Evolutionary conservation across 2,329 filamentous ascomycete species (phyloP).

Genomic region (Chaetomium sp.): DNA sequence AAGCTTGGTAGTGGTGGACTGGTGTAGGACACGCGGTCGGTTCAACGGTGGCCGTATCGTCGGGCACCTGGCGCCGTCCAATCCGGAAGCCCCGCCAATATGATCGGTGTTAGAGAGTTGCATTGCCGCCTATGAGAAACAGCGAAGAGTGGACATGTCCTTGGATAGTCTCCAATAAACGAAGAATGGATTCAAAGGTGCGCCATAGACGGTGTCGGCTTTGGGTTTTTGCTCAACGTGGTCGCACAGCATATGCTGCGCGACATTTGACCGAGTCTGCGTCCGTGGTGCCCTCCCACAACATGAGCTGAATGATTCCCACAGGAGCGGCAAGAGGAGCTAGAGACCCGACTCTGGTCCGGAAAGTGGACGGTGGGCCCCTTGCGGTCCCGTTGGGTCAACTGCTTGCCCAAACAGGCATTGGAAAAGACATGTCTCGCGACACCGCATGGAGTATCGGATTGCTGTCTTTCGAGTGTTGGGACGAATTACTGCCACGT

Average conservation of each 20-base stretch:
- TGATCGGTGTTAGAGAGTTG: neutral
- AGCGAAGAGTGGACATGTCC: neutral
- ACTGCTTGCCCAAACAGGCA: neutral
- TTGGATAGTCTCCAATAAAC: neutral
- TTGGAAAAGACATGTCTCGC: neutral
- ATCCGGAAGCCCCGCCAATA: neutral
- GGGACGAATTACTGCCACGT: too few relatives aligned
- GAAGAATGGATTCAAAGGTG: neutral
- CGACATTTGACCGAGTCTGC: conserved; percentile 2
- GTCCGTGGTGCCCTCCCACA: neutral
- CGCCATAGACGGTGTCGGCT: neutral
- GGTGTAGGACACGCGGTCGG: neutral
- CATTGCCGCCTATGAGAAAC: neutral
- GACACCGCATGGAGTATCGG: neutral
- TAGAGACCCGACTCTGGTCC: neutral
- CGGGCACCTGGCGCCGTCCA: neutral
- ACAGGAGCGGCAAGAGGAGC: neutral
- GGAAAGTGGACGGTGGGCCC: too few relatives aligned
- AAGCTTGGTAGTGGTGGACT: conserved; percentile 3
- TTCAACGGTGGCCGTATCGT: neutral
- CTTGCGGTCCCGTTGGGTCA: too few relatives aligned
- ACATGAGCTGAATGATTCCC: neutral
- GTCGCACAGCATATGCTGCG: conserved; percentile 20
- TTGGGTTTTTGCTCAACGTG: neutral
- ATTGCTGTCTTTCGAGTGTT: neutral